Evolutionary conservation across 2,329 filamentous ascomycete genomes (phyloP).

Genomic region (Diaporthe humulicola): DNA sequence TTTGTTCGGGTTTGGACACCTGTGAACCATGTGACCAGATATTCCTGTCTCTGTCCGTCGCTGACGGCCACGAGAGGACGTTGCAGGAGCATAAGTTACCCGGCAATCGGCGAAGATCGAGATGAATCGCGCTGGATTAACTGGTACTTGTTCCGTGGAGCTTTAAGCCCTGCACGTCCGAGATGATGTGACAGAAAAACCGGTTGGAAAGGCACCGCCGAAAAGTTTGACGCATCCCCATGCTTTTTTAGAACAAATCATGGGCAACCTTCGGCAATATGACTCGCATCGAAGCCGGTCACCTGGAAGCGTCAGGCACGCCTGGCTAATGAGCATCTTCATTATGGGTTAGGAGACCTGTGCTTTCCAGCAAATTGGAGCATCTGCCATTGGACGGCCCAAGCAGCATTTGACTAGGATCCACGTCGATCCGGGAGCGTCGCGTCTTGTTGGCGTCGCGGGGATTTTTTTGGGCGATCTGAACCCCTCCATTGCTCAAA

Average conservation of each 20-base stretch:
- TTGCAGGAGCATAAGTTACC: conserved; percentile 1
- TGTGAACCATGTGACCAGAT: background rate
- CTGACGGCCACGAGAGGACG: background rate
- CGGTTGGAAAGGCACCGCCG: conserved; percentile 17
- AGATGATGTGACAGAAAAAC: conserved; percentile 32
- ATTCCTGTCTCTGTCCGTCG: background rate
- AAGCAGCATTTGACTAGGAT: conserved; percentile 33
- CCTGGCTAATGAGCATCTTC: background rate
- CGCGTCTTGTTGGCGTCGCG: conserved; percentile 38
- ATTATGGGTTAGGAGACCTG: background rate
- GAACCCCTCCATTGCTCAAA: conserved; percentile 22
- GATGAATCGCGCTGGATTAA: conserved; percentile 29
- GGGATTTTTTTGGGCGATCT: conserved; percentile 17
- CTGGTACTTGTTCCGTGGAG: conserved; percentile 8
- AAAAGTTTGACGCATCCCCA: conserved; percentile 32
- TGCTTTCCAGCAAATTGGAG: conserved; percentile 15
- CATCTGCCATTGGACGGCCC: conserved; percentile 22
- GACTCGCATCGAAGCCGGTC: conserved; percentile 21
- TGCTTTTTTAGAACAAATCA: conserved; percentile 26
- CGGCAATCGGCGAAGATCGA: conserved; percentile 11
- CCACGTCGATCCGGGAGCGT: conserved; percentile 34
- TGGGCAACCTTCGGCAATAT: conserved; percentile 23
- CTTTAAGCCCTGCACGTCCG: conserved; percentile 29
- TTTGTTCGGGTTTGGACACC: background rate
- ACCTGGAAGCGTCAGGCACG: background rate